phyloP scores from a whole-genome alignment of 148 eudicot species.

The Camellia lanceoleosa region DNA sequence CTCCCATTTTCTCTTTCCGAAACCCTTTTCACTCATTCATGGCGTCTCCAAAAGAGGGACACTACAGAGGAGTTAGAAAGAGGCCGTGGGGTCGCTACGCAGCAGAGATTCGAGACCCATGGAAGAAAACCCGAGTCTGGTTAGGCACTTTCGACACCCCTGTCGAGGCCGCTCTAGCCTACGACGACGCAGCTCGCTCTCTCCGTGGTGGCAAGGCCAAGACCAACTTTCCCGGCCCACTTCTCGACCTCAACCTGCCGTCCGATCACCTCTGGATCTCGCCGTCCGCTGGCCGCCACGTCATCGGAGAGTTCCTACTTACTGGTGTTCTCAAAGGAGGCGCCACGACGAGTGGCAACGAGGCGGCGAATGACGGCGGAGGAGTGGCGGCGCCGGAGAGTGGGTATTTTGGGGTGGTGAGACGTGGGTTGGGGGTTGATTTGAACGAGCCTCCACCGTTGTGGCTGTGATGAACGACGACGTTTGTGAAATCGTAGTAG shows the following conservation, averaged over 20 bases:
- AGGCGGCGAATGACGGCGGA: background rate
- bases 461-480: conserved; percentile 25
- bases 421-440: conserved; percentile 47
- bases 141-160: conserved; percentile 61
- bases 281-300: conserved; percentile 17
- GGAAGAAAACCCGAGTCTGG: conserved; percentile 69
- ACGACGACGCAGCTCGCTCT: conserved; percentile 58
- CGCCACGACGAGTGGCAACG: background rate
- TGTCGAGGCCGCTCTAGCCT: conserved; percentile 57
- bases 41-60: conserved; percentile 40
- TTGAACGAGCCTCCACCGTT: conserved; percentile 58
- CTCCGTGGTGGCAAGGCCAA: conserved; percentile 55
- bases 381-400: conserved; percentile 15
- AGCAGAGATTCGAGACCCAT: conserved; percentile 58
- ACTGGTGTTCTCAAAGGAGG: conserved; percentile 13
- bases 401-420: conserved; percentile 26
- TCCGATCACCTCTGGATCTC: conserved; percentile 29
- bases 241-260: conserved; percentile 38
- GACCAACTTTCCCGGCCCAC: conserved; percentile 42
- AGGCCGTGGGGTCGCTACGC: conserved; percentile 70
- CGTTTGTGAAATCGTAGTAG: background rate
- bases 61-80: conserved; percentile 61
- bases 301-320: conserved; percentile 34
- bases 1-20: conserved; percentile 1
- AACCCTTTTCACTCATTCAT: conserved; percentile 10